Evolutionary conservation across 1,284 basidiomycete genomes (phyloP).

Genomic region (Ustilago hordei): DNA sequence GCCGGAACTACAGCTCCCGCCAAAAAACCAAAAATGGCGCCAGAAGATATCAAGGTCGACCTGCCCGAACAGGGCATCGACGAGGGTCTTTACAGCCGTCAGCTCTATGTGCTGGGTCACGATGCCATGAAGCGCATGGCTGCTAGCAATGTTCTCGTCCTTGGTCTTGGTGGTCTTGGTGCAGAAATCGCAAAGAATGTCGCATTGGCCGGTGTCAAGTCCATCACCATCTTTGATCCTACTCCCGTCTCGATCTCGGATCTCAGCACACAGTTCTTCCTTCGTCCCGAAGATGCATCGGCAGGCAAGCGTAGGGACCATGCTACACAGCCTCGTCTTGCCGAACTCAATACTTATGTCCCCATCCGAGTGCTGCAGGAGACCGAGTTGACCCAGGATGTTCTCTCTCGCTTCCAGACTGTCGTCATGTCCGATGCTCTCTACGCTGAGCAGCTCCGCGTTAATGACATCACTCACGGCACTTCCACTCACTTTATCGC

Average conservation of each 20-base stretch:
- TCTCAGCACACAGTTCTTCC: slow-evolving; percentile 95
- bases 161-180: slow-evolving; percentile 92
- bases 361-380: slow-evolving; percentile 79
- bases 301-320: slow-evolving; percentile 77
- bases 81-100: slow-evolving; percentile 65
- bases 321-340: slow-evolving; percentile 87
- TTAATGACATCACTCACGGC: slow-evolving; percentile 80
- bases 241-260: slow-evolving; percentile 87
- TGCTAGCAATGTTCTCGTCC: slow-evolving; percentile 91
- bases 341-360: slow-evolving; percentile 96
- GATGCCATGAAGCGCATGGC: slow-evolving; percentile 99
- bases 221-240: slow-evolving; percentile 95
- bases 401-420: slow-evolving; percentile 71
- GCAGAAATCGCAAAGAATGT: slow-evolving; percentile 99
- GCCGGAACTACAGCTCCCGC: not conserved
- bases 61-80: slow-evolving; percentile 57
- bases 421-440: slow-evolving; percentile 88
- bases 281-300: slow-evolving; percentile 86
- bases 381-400: slow-evolving; percentile 51
- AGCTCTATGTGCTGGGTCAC: slow-evolving; percentile 69
- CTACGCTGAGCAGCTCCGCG: slow-evolving; percentile 86
- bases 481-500: slow-evolving; percentile 87
- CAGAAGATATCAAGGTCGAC: slow-evolving; percentile 56
- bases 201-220: slow-evolving; percentile 95
- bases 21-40: slow-evolving; percentile 28